Conservation (phyloP, 176 grass and related monocot genomes). For the Oryza rufipogon region DNA sequence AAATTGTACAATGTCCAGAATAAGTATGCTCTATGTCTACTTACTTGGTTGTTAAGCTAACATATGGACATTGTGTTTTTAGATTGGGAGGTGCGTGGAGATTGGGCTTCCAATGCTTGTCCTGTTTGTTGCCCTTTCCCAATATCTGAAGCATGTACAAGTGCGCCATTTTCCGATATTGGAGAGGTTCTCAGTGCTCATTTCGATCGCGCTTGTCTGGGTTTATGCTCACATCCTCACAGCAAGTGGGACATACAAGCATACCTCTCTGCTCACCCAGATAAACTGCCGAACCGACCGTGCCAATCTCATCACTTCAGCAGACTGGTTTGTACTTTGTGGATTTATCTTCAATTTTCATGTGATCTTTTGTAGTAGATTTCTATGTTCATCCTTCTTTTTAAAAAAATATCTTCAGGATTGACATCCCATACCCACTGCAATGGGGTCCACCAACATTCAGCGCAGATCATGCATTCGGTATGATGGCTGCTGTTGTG, state of each 20-base stretch:
- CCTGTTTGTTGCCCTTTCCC: constrained; percentile 68
- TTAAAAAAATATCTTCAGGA: constrained; percentile 39
- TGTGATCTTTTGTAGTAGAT: neutral
- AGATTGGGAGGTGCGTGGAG: constrained; percentile 86
- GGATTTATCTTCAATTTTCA: constrained; percentile 1
- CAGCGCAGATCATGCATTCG: constrained; percentile 72
- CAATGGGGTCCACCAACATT: constrained; percentile 87
- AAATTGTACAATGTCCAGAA: neutral
- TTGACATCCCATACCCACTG: constrained; percentile 68
- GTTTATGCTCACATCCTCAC: constrained; percentile 75
- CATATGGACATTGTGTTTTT: neutral
- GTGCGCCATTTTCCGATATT: constrained; percentile 56
- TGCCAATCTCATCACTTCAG: constrained; percentile 70
- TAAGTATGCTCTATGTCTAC: neutral
- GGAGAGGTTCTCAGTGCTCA: constrained; percentile 80
- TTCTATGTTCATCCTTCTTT: neutral
- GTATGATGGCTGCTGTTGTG: constrained; percentile 86
- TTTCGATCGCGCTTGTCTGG: constrained; percentile 71
- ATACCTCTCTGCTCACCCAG: constrained; percentile 56
- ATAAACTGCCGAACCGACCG: constrained; percentile 72
- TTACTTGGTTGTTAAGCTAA: constrained; percentile 13
- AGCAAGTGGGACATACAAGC: constrained; percentile 66
- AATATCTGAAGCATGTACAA: constrained; percentile 45
- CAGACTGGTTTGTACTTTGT: constrained; percentile 52
- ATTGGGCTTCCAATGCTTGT: constrained; percentile 77